Conservation (phyloP, 371 early-diverging fungal species). For the Lichtheimia corymbifera region DNA sequence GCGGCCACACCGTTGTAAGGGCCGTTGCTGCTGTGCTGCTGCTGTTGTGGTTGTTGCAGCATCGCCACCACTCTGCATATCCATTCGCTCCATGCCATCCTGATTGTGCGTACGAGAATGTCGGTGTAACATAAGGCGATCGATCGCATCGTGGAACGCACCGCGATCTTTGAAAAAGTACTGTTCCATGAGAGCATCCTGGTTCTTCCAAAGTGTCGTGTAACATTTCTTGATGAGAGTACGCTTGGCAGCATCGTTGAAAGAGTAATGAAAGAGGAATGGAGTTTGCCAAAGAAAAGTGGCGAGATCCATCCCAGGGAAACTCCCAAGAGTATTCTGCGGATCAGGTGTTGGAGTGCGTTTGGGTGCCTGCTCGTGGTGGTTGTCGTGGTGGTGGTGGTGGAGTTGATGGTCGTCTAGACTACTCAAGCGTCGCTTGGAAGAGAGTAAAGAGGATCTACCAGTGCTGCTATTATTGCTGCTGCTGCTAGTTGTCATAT, state of each 20-base stretch:
- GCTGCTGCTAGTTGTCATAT: too few relatives aligned
- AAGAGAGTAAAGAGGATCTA: neutral
- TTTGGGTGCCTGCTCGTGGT: neutral
- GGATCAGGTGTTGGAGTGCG: neutral
- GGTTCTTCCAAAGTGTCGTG: constrained; percentile 51
- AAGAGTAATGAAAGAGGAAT: constrained; percentile 43
- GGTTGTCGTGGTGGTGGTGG: neutral
- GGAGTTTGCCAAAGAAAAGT: constrained; percentile 48
- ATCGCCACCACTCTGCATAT: neutral
- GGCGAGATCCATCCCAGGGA: constrained; percentile 22
- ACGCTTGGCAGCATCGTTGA: constrained; percentile 50
- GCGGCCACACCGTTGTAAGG: constrained; percentile 69
- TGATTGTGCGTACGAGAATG: constrained; percentile 7
- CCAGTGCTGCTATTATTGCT: too few relatives aligned
- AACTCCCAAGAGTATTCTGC: neutral
- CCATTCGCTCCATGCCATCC: neutral
- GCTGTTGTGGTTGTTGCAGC: neutral
- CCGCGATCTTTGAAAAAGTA: constrained; percentile 49
- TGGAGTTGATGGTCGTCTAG: constrained; percentile 3
- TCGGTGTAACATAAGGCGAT: constrained; percentile 19
- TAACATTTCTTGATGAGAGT: constrained; percentile 53
- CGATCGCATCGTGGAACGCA: constrained; percentile 41
- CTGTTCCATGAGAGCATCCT: constrained; percentile 42
- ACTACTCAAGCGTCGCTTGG: constrained; percentile 8
- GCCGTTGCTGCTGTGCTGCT: neutral